Evolutionary conservation across 83 land plant genomes (phyloP), one percentile per base, ranked within the genome.

Genomic region (Picea abies): DNA sequence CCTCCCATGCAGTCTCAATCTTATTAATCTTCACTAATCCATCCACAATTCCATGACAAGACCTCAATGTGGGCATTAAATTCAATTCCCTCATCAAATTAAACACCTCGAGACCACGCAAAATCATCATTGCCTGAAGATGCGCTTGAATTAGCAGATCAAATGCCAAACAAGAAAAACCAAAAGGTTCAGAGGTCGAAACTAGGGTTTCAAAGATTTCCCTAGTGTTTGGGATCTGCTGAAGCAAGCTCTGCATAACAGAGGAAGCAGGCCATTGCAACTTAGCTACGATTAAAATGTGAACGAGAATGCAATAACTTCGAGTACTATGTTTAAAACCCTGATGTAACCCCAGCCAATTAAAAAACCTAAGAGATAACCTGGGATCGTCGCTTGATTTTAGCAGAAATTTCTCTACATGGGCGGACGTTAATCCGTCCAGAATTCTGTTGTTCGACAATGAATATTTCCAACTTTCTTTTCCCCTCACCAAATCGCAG

Each of bases 311-410:
- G 79, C 88, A 87, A 82, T 88, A 93, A 60, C 91, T 87, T 72
- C 66, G 82, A 44, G 83, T 83, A 12, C 90, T 89, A 83, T 91
- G 95, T 77, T 76, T 7, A 86, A 93, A 93, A 35, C 71, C 75
- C 61, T 64, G 63, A 69, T 89, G 92, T 35, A 88, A 79, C 64
- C 90, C 90, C 41, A 93, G 81, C 83, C 83, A 87, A 81, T 88
- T 88, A 85, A 93, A 91, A 87, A 93, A 91, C 47, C 93, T 81
- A 19, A 87, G 83, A 58, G 93, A 85, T 63, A 93, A 84, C 83
- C 88, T 84, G 41, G 92, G 80, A 63, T 60, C 84, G 64, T 92
- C 83, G 1, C 76, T 80, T 77, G 82, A 83, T 62, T 71, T 84
- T 64, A 94, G 75, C 68, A 92, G 85, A 14, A 94, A 72, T 61